Base-by-base conservation (phyloP, 805 yeast genomes). In the Priceomyces castillae region DNA sequence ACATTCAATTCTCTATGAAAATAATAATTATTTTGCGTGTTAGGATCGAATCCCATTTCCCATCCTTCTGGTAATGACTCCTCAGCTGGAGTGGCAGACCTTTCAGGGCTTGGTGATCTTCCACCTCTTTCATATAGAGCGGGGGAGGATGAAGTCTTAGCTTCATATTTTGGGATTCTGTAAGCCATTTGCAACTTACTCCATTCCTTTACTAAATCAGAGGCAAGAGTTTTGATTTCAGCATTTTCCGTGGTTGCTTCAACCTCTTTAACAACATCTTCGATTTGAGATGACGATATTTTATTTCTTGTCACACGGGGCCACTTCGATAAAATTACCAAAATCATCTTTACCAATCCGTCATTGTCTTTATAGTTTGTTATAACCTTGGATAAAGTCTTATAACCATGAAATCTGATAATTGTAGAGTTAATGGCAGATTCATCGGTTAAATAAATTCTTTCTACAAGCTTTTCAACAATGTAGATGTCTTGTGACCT, bases 371-470 rank as follows among this genome's bases (percentile, higher is more conserved):
- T 34, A 39, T 50, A 52, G 9, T 65, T 68, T 47, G 73, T 71
- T 41, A 90, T 57, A 4, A 87, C 65, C 11, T 81, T 76, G 12
- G 86, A 78, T 41, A 90, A 70, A 15, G 94, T 82, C 56, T 83
- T 83, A 63, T 89, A 86, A 10, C 98, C 99, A 61, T 90, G 99
- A 56, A 89, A 73, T 47, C 82, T 77, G 54, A 88, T 79, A 34
- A 90, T 79, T 25, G 77, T 74, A 11, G 74, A 62, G 42, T 85
- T 78, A 22, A 85, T 68, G 4, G 63, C 61, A 2, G 69, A 67
- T 34, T 77, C 81, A 14, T 71, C 64, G 3, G 87, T 73, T 30
- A 78, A 59, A 45, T 74, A 71, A 22, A 86, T 74, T 49, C 98
- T 76, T 51, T 79, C 81, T 34, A 92, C 69, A 44, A 94, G 71